These are phyloP conservation scores for Lichtheimia corymbifera DNA, from an alignment of 371 early-diverging fungal species.

Conservation along the genomic window DNA sequence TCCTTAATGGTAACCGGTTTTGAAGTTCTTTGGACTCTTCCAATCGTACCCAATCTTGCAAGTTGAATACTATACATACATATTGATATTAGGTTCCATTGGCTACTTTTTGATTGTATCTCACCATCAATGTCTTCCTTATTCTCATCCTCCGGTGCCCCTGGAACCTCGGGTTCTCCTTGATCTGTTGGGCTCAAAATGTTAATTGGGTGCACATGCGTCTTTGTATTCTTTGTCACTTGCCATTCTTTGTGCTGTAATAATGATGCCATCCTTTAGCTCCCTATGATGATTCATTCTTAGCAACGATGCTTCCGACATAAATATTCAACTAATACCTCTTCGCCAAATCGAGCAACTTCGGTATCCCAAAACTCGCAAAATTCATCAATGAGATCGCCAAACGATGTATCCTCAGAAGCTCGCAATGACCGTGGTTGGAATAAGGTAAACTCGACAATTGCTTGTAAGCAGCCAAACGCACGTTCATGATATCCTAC, in stretches of 20 bases:
- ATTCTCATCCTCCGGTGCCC: slow-evolving; percentile 13
- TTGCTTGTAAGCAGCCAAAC: slow-evolving; percentile 66
- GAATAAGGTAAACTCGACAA: slow-evolving; percentile 73
- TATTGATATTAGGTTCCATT: background rate
- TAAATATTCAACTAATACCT: slow-evolving; percentile 25
- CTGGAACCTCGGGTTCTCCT: slow-evolving; percentile 4
- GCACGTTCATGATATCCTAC: slow-evolving; percentile 77
- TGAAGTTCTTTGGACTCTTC: slow-evolving; percentile 21
- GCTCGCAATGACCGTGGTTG: slow-evolving; percentile 46
- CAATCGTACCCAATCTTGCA: slow-evolving; percentile 24
- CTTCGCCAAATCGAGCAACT: slow-evolving; percentile 76
- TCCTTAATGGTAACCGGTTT: slow-evolving; percentile 31
- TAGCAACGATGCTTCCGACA: background rate
- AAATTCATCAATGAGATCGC: slow-evolving; percentile 58
- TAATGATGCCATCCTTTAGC: slow-evolving; percentile 61
- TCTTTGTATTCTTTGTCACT: background rate
- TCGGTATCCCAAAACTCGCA: slow-evolving; percentile 82
- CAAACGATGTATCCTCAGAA: slow-evolving; percentile 24
- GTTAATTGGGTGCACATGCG: background rate
- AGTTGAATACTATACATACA: slow-evolving; percentile 9
- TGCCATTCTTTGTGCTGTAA: slow-evolving; percentile 23
- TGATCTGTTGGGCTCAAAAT: background rate
- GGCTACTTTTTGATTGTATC: background rate
- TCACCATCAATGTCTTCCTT: slow-evolving; percentile 3
- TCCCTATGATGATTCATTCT: slow-evolving; percentile 19